Conservation (phyloP, 345 rosid genomes). For the Clausena lansium region DNA sequence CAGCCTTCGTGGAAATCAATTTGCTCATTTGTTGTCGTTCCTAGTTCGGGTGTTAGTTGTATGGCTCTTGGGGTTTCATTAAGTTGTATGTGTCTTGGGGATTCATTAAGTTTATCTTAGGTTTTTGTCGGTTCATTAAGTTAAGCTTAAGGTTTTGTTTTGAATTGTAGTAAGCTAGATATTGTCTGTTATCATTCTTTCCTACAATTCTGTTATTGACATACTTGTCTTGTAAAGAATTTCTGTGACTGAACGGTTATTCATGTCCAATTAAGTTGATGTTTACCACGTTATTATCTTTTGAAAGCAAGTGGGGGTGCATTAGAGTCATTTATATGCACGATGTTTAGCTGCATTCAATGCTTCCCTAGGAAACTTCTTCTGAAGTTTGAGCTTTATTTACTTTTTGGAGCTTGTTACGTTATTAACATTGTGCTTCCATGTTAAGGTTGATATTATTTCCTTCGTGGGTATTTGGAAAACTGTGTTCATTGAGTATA, state of each 20-base stretch:
- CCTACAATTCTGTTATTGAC: background rate
- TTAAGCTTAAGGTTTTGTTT: background rate
- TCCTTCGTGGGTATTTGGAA: background rate
- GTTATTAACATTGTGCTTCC: background rate
- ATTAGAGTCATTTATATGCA: background rate
- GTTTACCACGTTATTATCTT: background rate
- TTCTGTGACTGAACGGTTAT: background rate
- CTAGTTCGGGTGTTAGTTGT: background rate
- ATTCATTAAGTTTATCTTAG: too few species aligned
- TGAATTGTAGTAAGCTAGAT: background rate
- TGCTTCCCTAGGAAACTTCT: background rate
- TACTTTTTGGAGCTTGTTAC: background rate
- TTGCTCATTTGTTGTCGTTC: background rate
- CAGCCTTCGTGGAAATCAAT: background rate
- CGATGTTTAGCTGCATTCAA: background rate
- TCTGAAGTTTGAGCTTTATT: background rate
- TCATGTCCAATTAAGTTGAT: background rate
- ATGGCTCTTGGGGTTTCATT: background rate
- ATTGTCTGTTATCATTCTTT: background rate
- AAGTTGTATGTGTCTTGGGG: background rate
- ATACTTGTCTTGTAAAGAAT: background rate
- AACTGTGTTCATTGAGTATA: background rate
- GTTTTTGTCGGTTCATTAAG: background rate
- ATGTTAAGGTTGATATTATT: background rate
- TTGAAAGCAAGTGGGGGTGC: background rate